Evolutionary conservation across 1,139 yeast species (phyloP), one percentile per base, ranked within the genome.

Genomic region (Blastobotrys petasosporus): DNA sequence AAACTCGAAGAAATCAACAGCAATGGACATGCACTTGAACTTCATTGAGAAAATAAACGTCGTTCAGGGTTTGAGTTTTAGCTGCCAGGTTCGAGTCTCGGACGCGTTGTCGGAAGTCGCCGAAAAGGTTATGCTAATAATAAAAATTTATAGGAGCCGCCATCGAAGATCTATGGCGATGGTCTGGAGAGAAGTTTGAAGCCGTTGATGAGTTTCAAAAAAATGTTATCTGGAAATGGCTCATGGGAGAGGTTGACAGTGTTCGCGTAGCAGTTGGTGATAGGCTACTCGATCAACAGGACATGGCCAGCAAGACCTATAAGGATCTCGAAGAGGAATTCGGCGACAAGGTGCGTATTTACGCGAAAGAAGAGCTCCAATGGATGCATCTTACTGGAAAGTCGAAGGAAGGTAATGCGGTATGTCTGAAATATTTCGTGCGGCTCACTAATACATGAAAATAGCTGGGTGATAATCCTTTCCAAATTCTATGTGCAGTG

Each of bases 341-440:
- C 41, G 57, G 54, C 7, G 56, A 52, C 17, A 41, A 48, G 2
- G 47, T 62, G 4, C 54, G 59, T n/a, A 51, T 67, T 1, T 58
- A 51, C 31, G 68, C 67, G 3, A 54, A 61, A 5, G 68, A 61
- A 32, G 65, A 65, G 15, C 51, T 57, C 17, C 66, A 66, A 37
- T 68, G 71, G 70, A 44, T 54, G 12, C 59, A 56, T 8, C 53
- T 68, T 12, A 67, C 71, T 0, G 70, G 70, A 1, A 49, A 50
- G 23, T 60, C 65, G 1, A 58, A 58, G 30, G 59, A 51, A n/a
- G 62, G 56, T 11, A 61, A 55, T 47, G 50, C 61, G 0, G 50
- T 52, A 44, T 40, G 51, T 47, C 17, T 12, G 13, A 9, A 8
- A 32, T 7, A 12, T 3, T 9, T 6, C 10, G n/a, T 17, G 11